phyloP scores from a whole-genome alignment of 805 yeast genomes.

The Cephaloascus albidus region DNA sequence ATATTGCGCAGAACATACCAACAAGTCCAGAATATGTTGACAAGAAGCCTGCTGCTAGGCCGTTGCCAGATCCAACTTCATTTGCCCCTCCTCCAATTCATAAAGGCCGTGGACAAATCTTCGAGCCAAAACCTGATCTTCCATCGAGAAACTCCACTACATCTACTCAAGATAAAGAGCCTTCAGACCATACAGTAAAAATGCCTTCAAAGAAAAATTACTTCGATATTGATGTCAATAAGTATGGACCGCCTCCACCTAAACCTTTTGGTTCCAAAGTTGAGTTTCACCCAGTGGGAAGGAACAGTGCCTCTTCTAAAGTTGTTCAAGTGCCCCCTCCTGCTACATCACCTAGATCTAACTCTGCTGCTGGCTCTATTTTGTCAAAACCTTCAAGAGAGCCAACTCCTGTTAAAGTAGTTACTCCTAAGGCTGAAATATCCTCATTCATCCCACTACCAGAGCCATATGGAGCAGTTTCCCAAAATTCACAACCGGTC shows the following conservation, averaged over 20 bases:
- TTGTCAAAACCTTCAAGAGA: too few species aligned
- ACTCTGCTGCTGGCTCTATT: too few species aligned
- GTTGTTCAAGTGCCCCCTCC: too few species aligned
- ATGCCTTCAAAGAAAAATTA: slow-evolving; percentile 6
- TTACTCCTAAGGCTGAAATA: too few species aligned
- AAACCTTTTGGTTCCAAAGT: slow-evolving; percentile 4
- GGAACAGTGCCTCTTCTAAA: slow-evolving; percentile 1
- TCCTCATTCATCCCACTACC: slow-evolving; percentile 6
- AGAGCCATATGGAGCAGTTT: too few species aligned
- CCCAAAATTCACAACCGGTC: too few species aligned
- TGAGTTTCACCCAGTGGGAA: background rate
- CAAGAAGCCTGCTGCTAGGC: slow-evolving; percentile 5
- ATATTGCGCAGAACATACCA: background rate
- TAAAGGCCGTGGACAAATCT: slow-evolving; percentile 13
- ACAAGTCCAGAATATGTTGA: background rate
- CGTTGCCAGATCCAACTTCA: slow-evolving; percentile 21
- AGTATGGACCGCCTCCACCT: slow-evolving; percentile 24
- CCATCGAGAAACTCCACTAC: background rate
- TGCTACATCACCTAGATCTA: too few species aligned
- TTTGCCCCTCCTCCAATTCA: slow-evolving; percentile 35
- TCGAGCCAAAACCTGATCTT: background rate
- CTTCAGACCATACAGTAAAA: too few species aligned
- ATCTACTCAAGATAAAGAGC: too few species aligned
- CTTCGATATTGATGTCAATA: slow-evolving; percentile 11
- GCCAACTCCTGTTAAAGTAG: too few species aligned